These are phyloP conservation scores for Xylaria sp. DNA, from an alignment of 2,329 filamentous ascomycete species.

Conservation along the genomic window DNA sequence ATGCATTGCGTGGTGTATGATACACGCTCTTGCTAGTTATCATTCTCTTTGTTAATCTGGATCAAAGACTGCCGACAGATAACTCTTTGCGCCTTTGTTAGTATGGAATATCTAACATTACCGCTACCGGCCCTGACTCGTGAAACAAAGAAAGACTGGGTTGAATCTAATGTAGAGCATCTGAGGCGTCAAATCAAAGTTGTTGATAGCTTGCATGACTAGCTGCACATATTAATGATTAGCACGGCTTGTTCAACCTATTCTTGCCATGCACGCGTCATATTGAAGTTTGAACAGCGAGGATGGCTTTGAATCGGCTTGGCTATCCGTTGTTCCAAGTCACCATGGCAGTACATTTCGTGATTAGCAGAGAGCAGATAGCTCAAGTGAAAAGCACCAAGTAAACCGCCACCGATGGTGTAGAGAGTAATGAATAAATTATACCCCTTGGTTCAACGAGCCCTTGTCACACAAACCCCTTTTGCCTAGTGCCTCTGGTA, in stretches of 20 bases:
- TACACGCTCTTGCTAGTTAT: neutral
- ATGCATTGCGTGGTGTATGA: neutral
- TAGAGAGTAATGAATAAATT: neutral
- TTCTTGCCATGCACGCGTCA: neutral
- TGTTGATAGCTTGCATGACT: neutral
- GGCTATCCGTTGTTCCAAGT: neutral
- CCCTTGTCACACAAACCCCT: neutral
- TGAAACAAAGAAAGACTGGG: slow-evolving; percentile 17
- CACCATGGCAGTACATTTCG: too few species aligned
- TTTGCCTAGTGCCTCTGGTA: neutral
- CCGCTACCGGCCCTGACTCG: slow-evolving; percentile 15
- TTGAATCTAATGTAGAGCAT: neutral
- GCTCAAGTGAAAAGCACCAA: neutral
- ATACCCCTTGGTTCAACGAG: neutral
- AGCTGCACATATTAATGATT: neutral
- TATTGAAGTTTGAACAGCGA: neutral
- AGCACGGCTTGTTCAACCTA: neutral
- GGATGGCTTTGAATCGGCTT: neutral
- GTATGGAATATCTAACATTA: neutral
- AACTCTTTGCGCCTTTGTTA: slow-evolving; percentile 12
- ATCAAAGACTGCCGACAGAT: neutral
- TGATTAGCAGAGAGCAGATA: neutral
- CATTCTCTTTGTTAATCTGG: slow-evolving; percentile 21
- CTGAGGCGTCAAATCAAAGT: too few species aligned
- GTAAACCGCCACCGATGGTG: neutral